phyloP scores from a whole-genome alignment of 2,329 filamentous ascomycete genomes.

The Xylariaceae sp. region DNA sequence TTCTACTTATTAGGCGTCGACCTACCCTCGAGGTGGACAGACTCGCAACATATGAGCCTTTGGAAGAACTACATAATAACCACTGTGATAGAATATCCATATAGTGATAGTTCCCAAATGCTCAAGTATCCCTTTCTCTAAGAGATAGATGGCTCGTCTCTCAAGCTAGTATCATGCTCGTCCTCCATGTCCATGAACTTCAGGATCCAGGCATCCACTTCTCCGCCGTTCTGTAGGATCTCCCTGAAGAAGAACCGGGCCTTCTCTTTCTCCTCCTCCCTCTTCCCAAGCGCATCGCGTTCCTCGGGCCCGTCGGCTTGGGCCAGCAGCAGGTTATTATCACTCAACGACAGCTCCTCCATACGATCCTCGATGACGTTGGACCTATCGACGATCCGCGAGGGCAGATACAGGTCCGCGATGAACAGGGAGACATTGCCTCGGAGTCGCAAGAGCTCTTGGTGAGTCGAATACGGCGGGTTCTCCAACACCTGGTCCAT shows the following conservation, averaged over 20 bases:
- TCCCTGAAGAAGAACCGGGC: slow-evolving; percentile 44
- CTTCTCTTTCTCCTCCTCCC: slow-evolving; percentile 41
- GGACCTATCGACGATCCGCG: slow-evolving; percentile 29
- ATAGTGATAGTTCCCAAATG: not conserved
- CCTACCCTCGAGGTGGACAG: not conserved
- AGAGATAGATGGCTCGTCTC: slow-evolving; percentile 17
- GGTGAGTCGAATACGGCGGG: slow-evolving; percentile 70
- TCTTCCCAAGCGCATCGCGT: slow-evolving; percentile 28
- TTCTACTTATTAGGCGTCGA: not conserved
- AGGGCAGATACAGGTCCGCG: slow-evolving; percentile 64
- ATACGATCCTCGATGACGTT: slow-evolving; percentile 4
- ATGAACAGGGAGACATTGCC: slow-evolving; percentile 77
- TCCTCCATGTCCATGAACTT: slow-evolving; percentile 36
- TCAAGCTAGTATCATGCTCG: slow-evolving; percentile 34
- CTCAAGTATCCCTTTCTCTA: not conserved
- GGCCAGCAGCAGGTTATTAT: slow-evolving; percentile 28
- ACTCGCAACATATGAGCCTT: not conserved
- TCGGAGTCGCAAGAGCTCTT: slow-evolving; percentile 68
- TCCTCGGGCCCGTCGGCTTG: slow-evolving; percentile 32
- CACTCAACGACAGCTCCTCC: slow-evolving; percentile 21
- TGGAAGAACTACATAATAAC: not conserved
- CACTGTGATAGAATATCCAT: not conserved
- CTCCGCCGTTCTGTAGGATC: slow-evolving; percentile 38
- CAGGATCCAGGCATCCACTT: slow-evolving; percentile 37
- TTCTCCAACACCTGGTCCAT: slow-evolving; percentile 73